Evolutionary conservation across 106 monocot genomes (phyloP).

Genomic region (Dendrobium chrysotoxum): DNA sequence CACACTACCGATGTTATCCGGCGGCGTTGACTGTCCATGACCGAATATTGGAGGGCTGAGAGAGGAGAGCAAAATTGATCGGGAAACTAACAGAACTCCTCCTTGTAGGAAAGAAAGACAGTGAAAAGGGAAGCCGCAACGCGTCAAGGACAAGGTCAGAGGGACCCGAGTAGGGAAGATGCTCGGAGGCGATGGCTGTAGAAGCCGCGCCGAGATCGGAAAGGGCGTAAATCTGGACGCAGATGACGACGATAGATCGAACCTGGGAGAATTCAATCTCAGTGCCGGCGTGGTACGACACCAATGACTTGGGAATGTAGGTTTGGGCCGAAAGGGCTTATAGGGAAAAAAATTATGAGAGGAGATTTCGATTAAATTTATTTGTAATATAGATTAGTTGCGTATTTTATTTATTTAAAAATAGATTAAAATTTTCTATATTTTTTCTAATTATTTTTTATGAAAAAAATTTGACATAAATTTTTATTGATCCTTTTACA

Average conservation of each 20-base stretch:
- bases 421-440: too few species aligned
- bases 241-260: background rate
- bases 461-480: too few species aligned
- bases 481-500: too few species aligned
- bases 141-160: background rate
- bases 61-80: background rate
- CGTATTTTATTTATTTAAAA: too few species aligned
- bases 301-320: too few species aligned
- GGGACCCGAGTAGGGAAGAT: background rate
- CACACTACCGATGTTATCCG: background rate
- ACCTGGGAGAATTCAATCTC: background rate
- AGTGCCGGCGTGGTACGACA: background rate
- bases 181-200: background rate
- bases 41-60: background rate
- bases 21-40: background rate
- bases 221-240: background rate
- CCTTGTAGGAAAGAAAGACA: background rate
- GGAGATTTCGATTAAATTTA: too few species aligned
- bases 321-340: too few species aligned
- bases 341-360: too few species aligned
- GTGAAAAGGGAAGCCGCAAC: background rate
- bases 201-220: background rate
- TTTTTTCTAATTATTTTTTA: too few species aligned
- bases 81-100: background rate
- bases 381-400: too few species aligned